Conservation (phyloP, 768 basidiomycete genomes). For the Favolaschia claudopus region DNA sequence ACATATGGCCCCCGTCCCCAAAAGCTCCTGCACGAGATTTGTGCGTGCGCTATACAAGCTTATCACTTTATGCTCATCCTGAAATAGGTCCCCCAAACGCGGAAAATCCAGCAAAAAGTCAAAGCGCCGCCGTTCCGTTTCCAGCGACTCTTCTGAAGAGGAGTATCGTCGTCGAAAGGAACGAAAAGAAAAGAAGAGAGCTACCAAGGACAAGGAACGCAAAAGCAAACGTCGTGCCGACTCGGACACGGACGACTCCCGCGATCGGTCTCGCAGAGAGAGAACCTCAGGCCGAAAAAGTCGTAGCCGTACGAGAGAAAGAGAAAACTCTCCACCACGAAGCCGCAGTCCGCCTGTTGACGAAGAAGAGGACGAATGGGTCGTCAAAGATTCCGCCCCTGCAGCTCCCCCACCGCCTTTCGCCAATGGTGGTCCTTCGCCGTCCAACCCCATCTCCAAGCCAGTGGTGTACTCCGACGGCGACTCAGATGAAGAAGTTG, state of each 20-base stretch:
- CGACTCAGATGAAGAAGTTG: conserved; percentile 71
- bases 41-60: conserved; percentile 46
- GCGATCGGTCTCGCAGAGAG: conserved; percentile 38
- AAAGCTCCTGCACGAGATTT: conserved; percentile 65
- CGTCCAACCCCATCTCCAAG: conserved; percentile 26
- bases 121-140: conserved; percentile 62
- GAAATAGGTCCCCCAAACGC: conserved; percentile 62
- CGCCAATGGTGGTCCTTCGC: conserved; percentile 19
- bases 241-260: conserved; percentile 49
- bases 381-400: conserved; percentile 56
- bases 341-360: conserved; percentile 38
- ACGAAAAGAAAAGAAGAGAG: conserved; percentile 67
- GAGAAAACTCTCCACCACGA: conserved; percentile 38
- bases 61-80: not conserved
- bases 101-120: conserved; percentile 64
- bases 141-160: conserved; percentile 59
- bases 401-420: conserved; percentile 26
- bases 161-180: conserved; percentile 65
- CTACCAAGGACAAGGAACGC: conserved; percentile 54
- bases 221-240: conserved; percentile 49
- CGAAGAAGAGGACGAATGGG: conserved; percentile 69
- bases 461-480: conserved; percentile 52
- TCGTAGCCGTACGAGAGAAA: conserved; percentile 42
- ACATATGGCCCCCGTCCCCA: conserved; percentile 88
- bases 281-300: conserved; percentile 28